These are phyloP conservation scores for Sorghum bicolor DNA, from an alignment of 176 grass and related monocot species.

Conservation along the genomic window Sorghum_bicolor_NCBIv3 NC_012875.2:55534001-55534500, in stretches of 20 bases:
- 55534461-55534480: slow-evolving; percentile 21
- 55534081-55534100: not conserved
- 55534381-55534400: slow-evolving; percentile 52
- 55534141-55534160: not conserved
- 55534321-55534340: not conserved
- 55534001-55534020: too few species aligned
- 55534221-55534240: not conserved
- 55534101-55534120: not conserved
- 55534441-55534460: slow-evolving; percentile 10
- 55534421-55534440: slow-evolving; percentile 29
- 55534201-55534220: not conserved
- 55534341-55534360: slow-evolving; percentile 46
- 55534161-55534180: not conserved
- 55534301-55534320: slow-evolving; percentile 27
- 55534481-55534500: not conserved
- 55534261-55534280: not conserved
- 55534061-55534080: not conserved
- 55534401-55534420: slow-evolving; percentile 40
- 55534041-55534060: too few species aligned
- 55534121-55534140: not conserved
- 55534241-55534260: not conserved
- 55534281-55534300: not conserved
- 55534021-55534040: too few species aligned
- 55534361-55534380: slow-evolving; percentile 36
- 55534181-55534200: not conserved